These are phyloP conservation scores for Cocos nucifera DNA, from an alignment of 176 grass and related monocot species.

Conservation along the genomic window DNA sequence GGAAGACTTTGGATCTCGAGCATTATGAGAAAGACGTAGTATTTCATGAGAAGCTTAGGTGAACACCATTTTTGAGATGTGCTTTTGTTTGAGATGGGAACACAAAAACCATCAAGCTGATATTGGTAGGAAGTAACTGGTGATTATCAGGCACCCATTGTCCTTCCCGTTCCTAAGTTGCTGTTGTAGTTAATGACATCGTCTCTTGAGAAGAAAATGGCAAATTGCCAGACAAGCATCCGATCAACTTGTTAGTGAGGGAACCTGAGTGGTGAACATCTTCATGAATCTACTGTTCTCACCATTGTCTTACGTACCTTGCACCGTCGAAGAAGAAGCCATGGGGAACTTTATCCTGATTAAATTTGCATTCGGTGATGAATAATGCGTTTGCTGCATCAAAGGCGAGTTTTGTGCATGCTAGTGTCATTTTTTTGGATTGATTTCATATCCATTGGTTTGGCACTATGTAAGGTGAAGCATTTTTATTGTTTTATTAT, in stretches of 20 bases:
- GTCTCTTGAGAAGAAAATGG: background rate
- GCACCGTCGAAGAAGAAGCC: background rate
- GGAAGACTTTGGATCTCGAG: too few species aligned
- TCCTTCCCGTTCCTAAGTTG: too few species aligned
- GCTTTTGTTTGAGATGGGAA: too few species aligned
- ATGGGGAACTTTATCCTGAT: background rate
- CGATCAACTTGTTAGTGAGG: background rate
- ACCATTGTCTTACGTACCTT: background rate
- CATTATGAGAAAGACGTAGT: too few species aligned
- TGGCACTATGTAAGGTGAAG: background rate
- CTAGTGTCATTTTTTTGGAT: background rate
- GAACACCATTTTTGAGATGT: too few species aligned
- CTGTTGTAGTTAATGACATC: too few species aligned
- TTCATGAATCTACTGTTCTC: background rate
- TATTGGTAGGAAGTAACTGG: too few species aligned
- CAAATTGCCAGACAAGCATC: conserved; percentile 1
- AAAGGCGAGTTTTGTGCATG: conserved; percentile 15
- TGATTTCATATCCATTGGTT: background rate
- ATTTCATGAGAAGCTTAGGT: too few species aligned
- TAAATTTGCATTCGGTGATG: conserved; percentile 1
- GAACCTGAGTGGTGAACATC: background rate
- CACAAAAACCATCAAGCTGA: too few species aligned
- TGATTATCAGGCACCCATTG: too few species aligned
- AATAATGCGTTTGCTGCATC: background rate
- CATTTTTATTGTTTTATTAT: background rate